Percentiles rank a stretch among this genome's conserved stretches.
Evolutionary conservation across 345 rosid genomes (phyloP).

Genomic region (Gossypium anomalum): DNA sequence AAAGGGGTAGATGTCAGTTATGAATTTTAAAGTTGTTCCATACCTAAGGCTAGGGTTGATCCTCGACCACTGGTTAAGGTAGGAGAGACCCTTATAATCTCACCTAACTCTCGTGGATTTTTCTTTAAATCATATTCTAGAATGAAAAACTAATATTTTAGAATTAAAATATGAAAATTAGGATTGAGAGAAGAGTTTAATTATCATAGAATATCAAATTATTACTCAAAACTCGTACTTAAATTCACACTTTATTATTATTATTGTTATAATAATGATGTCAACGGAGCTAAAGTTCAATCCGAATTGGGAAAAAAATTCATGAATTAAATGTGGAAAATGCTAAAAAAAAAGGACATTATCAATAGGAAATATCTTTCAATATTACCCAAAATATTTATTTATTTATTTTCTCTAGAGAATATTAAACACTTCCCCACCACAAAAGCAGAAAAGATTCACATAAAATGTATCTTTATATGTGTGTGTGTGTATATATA

Average conservation of each 20-base stretch:
- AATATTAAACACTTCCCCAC: slow-evolving; percentile 4
- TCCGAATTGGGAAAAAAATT: neutral
- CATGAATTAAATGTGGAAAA: neutral
- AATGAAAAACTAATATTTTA: too few species aligned
- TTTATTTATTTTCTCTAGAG: neutral
- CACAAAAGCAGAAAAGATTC: neutral
- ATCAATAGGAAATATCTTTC: neutral
- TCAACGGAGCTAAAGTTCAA: too few species aligned
- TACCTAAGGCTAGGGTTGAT: rapidly evolving
- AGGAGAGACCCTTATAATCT: too few species aligned
- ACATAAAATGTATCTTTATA: neutral
- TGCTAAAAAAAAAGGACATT: neutral
- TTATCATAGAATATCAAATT: too few species aligned
- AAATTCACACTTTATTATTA: too few species aligned
- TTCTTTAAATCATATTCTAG: too few species aligned
- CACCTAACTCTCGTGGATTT: too few species aligned
- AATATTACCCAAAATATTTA: neutral
- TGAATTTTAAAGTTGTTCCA: too few species aligned
- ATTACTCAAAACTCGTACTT: too few species aligned
- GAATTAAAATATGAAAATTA: too few species aligned
- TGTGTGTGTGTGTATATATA: neutral
- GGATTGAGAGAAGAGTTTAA: too few species aligned
- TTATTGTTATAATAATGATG: too few species aligned
- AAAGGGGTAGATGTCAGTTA: rapidly evolving
- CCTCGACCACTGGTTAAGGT: rapidly evolving